A percentile compares a stretch with the other conserved stretches of the same genome.
Evolutionary conservation across 768 basidiomycete genomes (phyloP).

Genomic region (Agaricus subrufescens): DNA sequence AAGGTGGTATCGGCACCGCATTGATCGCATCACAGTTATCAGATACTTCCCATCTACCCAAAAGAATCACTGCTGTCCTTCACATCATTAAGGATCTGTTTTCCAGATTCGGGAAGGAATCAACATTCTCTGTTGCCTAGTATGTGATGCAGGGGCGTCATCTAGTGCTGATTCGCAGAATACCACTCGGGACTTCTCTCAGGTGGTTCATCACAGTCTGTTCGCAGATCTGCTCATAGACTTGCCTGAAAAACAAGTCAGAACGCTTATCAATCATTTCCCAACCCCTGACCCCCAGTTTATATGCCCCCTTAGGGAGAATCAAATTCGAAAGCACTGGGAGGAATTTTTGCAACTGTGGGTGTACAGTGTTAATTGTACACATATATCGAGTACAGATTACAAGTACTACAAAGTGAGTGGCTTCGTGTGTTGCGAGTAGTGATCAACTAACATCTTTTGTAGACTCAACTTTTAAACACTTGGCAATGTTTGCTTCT

Average conservation of each 20-base stretch:
- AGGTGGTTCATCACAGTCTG: neutral
- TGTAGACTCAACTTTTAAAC: constrained; percentile 33
- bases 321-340: constrained; percentile 15
- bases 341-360: constrained; percentile 9
- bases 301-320: constrained; percentile 10
- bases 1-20: constrained; percentile 33
- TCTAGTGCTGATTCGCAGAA: neutral
- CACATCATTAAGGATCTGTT: constrained; percentile 11
- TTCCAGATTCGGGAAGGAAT: neutral
- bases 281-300: neutral
- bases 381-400: neutral
- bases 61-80: constrained; percentile 5
- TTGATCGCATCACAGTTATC: constrained; percentile 36
- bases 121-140: constrained; percentile 5
- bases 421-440: no score
- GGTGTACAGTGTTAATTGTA: neutral
- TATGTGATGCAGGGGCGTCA: neutral
- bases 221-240: constrained; percentile 12
- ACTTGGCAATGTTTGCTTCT: constrained; percentile 59
- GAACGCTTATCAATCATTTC: neutral
- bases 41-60: neutral
- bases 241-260: neutral
- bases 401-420: neutral
- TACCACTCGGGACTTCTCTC: neutral
- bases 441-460: neutral